phyloP scores from a whole-genome alignment of 306 rosid genomes.

The Corylus heterophylla region DNA sequence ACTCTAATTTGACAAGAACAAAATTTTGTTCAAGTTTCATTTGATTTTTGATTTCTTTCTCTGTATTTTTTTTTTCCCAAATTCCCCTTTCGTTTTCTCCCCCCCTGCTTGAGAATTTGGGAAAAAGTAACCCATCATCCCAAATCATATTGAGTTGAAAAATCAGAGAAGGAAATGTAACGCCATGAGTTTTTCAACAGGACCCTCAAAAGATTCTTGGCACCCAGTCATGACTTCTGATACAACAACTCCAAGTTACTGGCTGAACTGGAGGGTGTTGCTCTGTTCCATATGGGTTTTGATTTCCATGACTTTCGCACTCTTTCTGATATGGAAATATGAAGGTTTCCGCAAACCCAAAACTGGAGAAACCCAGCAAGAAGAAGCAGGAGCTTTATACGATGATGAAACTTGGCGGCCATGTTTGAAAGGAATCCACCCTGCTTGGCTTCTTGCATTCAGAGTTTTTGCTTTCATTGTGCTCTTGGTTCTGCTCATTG shows the following conservation, averaged over 20 bases:
- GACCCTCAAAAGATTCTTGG: slow-evolving; percentile 66
- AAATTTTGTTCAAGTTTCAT: neutral
- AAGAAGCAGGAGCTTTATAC: slow-evolving; percentile 50
- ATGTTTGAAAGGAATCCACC: slow-evolving; percentile 83
- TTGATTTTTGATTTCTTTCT: slow-evolving; percentile 24
- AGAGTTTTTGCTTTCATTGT: slow-evolving; percentile 76
- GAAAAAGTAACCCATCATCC: slow-evolving; percentile 15
- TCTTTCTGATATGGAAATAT: slow-evolving; percentile 50
- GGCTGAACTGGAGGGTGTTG: slow-evolving; percentile 90
- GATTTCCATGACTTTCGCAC: slow-evolving; percentile 46
- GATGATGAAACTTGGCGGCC: slow-evolving; percentile 98
- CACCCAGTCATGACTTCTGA: slow-evolving; percentile 70
- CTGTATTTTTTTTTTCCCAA: neutral
- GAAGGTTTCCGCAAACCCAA: slow-evolving; percentile 44
- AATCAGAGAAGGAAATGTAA: slow-evolving; percentile 27
- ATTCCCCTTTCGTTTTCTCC: slow-evolving; percentile 19
- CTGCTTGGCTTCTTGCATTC: slow-evolving; percentile 83
- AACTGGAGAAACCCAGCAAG: slow-evolving; percentile 40
- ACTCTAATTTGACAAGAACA: neutral
- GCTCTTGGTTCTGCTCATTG: slow-evolving; percentile 67
- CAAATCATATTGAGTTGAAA: slow-evolving; percentile 25
- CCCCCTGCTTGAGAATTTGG: slow-evolving; percentile 14
- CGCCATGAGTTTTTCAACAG: slow-evolving; percentile 64
- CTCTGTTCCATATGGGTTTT: slow-evolving; percentile 64
- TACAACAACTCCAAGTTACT: slow-evolving; percentile 70